Percentiles rank a stretch among this genome's conserved stretches.
phyloP scores from a whole-genome alignment of 495 filamentous ascomycete genomes.

The Cercophora samala region DNA sequence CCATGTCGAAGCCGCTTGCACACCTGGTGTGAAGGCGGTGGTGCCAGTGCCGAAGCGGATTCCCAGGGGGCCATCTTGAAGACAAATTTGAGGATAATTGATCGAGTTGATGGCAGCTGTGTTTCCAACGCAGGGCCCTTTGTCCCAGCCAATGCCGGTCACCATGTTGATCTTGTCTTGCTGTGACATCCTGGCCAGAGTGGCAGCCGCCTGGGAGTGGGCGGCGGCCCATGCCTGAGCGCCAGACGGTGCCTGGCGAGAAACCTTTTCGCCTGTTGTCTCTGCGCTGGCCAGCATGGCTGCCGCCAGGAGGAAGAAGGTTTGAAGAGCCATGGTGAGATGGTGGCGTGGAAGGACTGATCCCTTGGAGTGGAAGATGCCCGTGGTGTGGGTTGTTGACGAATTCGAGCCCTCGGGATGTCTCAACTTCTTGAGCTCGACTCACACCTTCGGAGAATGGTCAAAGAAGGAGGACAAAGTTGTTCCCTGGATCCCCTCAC shows the following conservation, averaged over 20 bases:
- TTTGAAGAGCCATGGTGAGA: slow-evolving; percentile 16
- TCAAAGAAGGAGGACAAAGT: background rate
- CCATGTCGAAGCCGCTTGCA: slow-evolving; percentile 68
- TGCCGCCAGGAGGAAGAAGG: slow-evolving; percentile 15
- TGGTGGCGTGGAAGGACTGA: background rate
- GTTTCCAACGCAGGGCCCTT: slow-evolving; percentile 66
- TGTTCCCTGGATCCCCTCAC: background rate
- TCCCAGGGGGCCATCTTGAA: slow-evolving; percentile 59
- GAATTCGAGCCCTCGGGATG: background rate
- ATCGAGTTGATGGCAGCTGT: slow-evolving; percentile 53
- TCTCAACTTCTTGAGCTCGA: background rate
- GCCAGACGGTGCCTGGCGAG: slow-evolving; percentile 16
- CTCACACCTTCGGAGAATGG: background rate
- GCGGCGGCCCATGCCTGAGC: slow-evolving; percentile 49
- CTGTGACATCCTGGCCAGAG: slow-evolving; percentile 53
- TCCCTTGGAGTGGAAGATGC: background rate
- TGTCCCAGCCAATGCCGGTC: slow-evolving; percentile 61
- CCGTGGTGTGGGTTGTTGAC: background rate
- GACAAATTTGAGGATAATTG: slow-evolving; percentile 54
- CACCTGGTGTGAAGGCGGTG: slow-evolving; percentile 48
- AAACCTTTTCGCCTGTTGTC: slow-evolving; percentile 14
- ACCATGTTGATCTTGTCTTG: slow-evolving; percentile 61
- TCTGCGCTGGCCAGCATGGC: slow-evolving; percentile 15
- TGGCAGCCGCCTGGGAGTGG: slow-evolving; percentile 53
- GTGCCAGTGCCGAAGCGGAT: slow-evolving; percentile 40